phyloP scores from a whole-genome alignment of 2,329 filamentous ascomycete species.

The Dothistroma septosporum region DNA sequence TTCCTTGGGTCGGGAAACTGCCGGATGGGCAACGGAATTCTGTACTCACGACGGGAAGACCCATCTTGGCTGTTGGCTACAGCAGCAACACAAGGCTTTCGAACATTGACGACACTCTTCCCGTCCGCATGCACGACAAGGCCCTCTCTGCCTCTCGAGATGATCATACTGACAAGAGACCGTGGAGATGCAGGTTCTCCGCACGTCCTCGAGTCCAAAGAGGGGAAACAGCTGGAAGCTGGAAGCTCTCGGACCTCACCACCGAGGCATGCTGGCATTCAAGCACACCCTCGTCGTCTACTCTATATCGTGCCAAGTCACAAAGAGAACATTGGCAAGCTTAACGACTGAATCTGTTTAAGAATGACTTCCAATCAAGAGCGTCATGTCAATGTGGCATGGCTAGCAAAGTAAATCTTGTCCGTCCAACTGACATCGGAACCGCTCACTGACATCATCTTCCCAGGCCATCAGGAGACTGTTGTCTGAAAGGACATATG shows the following conservation, averaged over 20 bases:
- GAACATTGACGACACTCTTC: not conserved
- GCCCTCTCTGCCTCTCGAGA: not conserved
- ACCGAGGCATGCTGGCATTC: not conserved
- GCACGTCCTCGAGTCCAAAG: not conserved
- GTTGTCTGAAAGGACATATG: conserved; percentile 24
- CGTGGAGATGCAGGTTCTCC: not conserved
- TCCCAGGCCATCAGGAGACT: conserved; percentile 18
- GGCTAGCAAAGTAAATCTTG: conserved; percentile 13
- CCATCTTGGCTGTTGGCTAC: no score
- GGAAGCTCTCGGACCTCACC: not conserved
- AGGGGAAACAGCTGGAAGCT: conserved; percentile 6
- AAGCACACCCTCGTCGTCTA: not conserved
- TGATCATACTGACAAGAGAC: not conserved
- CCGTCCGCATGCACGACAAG: not conserved
- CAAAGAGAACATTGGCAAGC: no score
- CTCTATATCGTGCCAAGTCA: not conserved
- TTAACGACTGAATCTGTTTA: not conserved
- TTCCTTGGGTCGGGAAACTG: no score
- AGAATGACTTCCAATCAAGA: conserved; percentile 4
- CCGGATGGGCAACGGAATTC: no score
- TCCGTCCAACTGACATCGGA: not conserved
- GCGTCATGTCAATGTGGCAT: conserved; percentile 16
- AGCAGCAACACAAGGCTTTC: no score
- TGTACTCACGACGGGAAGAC: no score
- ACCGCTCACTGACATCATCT: not conserved